A percentile compares a stretch with the other conserved stretches of the same genome.
Conservation (phyloP, 768 basidiomycete genomes). For the Polyporus arcularius region DNA sequence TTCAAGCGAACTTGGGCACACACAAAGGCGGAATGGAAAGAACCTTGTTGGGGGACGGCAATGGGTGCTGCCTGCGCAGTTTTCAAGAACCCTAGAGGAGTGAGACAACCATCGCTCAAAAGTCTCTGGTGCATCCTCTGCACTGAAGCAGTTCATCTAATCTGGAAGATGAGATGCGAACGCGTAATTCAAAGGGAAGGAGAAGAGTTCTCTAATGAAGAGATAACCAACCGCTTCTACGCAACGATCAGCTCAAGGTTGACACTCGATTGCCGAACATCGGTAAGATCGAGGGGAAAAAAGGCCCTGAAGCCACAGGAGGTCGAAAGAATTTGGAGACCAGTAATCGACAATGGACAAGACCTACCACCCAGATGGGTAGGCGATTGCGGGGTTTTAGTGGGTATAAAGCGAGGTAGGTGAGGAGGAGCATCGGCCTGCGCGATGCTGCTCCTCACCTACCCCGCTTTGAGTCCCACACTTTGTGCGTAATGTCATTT, state of each 20-base stretch:
- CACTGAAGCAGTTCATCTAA: not conserved
- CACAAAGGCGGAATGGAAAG: not conserved
- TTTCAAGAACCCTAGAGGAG: not conserved
- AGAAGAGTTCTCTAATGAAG: not conserved
- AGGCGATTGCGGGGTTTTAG: slow-evolving; percentile 2
- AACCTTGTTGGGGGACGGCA: not conserved
- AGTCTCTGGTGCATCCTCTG: not conserved
- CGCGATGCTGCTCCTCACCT: not conserved
- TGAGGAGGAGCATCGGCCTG: not conserved
- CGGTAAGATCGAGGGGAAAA: too few relatives aligned
- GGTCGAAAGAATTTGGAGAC: not conserved
- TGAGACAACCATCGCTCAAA: not conserved
- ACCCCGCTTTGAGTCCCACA: slow-evolving; percentile 6
- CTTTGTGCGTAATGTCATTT: slow-evolving; percentile 12
- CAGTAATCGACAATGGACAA: not conserved
- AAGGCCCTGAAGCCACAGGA: too few relatives aligned
- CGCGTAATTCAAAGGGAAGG: not conserved
- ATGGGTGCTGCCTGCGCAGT: not conserved
- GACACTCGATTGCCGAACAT: too few relatives aligned
- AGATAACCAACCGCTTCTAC: not conserved
- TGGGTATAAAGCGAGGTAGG: slow-evolving; percentile 3
- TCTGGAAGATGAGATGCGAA: slow-evolving; percentile 14
- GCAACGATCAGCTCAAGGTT: too few relatives aligned
- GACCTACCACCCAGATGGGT: not conserved
- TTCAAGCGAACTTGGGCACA: not conserved